These are phyloP conservation scores for Fraxinus greggii DNA, from an alignment of 305 asterid genomes.

Conservation along the genomic window DNA sequence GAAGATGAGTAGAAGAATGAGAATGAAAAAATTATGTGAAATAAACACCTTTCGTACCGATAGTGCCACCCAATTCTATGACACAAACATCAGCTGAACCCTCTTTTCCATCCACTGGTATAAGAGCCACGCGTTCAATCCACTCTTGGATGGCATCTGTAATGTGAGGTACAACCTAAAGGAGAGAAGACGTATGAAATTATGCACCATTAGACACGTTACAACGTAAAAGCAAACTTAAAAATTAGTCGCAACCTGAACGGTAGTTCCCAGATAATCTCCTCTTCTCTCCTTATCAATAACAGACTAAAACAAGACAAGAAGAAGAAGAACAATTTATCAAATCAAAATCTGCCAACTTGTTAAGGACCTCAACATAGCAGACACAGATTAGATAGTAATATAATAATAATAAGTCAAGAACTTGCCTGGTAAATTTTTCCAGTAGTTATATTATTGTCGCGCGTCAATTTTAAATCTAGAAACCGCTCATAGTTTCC, in stretches of 20 bases:
- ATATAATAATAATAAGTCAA: background rate
- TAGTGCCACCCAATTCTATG: constrained; percentile 94
- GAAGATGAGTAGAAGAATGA: too few relatives aligned
- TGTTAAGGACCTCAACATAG: background rate
- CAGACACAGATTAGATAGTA: background rate
- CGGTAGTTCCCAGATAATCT: constrained; percentile 69
- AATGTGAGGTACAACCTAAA: constrained; percentile 71
- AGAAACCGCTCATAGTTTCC: constrained; percentile 93
- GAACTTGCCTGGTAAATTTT: constrained; percentile 75
- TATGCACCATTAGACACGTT: constrained; percentile 1
- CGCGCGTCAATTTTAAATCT: constrained; percentile 70
- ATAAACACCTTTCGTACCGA: constrained; percentile 51
- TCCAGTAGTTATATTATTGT: constrained; percentile 88
- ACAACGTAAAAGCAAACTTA: constrained; percentile 11
- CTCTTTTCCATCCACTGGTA: constrained; percentile 86
- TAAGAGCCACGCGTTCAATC: constrained; percentile 83
- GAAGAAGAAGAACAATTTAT: background rate
- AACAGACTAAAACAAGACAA: constrained; percentile 39
- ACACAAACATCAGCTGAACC: constrained; percentile 98
- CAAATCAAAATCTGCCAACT: constrained; percentile 19
- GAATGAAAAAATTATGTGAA: too few relatives aligned
- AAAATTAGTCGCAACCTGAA: constrained; percentile 46
- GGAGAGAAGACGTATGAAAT: constrained; percentile 18
- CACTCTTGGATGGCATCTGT: constrained; percentile 96
- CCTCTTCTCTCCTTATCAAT: constrained; percentile 74